Percentiles rank a stretch among this genome's conserved stretches.
Evolutionary conservation across 805 yeast species (phyloP).

Genomic region (Saturnispora diversa): DNA sequence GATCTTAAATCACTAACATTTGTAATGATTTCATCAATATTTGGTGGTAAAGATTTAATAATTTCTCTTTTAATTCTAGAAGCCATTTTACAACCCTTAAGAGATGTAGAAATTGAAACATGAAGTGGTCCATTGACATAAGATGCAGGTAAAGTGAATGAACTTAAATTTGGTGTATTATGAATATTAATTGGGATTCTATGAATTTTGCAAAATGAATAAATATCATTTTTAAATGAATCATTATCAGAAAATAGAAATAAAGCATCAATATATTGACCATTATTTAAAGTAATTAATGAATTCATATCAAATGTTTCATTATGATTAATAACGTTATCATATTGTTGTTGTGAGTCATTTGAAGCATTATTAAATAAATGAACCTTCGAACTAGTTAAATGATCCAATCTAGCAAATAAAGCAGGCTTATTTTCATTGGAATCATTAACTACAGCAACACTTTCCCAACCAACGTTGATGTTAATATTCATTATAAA

Average conservation of each 20-base stretch:
- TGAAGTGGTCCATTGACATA: conserved; percentile 61
- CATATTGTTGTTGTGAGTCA: neutral
- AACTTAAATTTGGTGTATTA: conserved; percentile 62
- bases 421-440: neutral
- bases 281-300: neutral
- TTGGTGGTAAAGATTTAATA: conserved; percentile 53
- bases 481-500: conserved; percentile 17
- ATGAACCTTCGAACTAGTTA: neutral
- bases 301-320: neutral
- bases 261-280: neutral
- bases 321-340: neutral
- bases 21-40: conserved; percentile 60
- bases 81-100: conserved; percentile 85
- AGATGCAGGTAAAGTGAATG: conserved; percentile 71
- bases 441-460: conserved; percentile 2
- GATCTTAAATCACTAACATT: conserved; percentile 62
- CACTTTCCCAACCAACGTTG: conserved; percentile 9
- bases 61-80: conserved; percentile 71
- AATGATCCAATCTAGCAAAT: conserved; percentile 2
- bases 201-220: conserved; percentile 42
- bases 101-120: conserved; percentile 75
- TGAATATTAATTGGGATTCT: conserved; percentile 80
- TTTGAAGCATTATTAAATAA: conserved; percentile 2
- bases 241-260: conserved; percentile 5
- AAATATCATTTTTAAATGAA: conserved; percentile 28